Base-by-base conservation (phyloP, 768 basidiomycete genomes). In the Naematelia encephala region DNA sequence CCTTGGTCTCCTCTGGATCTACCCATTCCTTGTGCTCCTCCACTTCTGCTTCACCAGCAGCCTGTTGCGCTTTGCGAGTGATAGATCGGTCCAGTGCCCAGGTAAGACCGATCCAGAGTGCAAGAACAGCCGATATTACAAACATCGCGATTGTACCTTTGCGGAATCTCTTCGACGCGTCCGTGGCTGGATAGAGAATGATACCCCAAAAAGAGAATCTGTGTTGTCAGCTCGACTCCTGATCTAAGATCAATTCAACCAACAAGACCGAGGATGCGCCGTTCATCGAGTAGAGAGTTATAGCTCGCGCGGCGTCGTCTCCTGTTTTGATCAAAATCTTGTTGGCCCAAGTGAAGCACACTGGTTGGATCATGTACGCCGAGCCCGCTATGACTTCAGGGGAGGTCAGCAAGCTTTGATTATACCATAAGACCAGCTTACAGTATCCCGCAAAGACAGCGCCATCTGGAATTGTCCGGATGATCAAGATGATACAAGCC, bases 211-310 rank as follows among this genome's bases (percentile, higher is more conserved):
- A 57, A 30, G 49, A 26, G 49, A 50, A n/a, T n/a, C n/a, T n/a
- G n/a, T n/a, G n/a, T n/a, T n/a, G n/a, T n/a, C n/a, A n/a, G n/a
- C n/a, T n/a, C n/a, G n/a, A n/a, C n/a, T n/a, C n/a, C n/a, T n/a
- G n/a, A n/a, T n/a, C n/a, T n/a, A n/a, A n/a, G n/a, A n/a, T n/a
- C n/a, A n/a, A n/a, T n/a, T n/a, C n/a, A n/a, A n/a, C n/a, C n/a
- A n/a, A 51, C 21, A 57, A 22, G 8, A 45, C 19, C 16, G 21
- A 26, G 11, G 25, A 47, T 26, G 45, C 45, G 21, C n/a, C 22
- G 42, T 56, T 46, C 44, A 47, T 56, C 3, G 51, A 12, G 51
- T 52, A 52, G 25, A 52, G 29, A 2, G 51, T 52, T 14, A 52
- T 30, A 11, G 51, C 23, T 12, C 51, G 51, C 51, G 30, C 16